Conservation (phyloP, 805 yeast species). For the Lipomyces sp. region DNA sequence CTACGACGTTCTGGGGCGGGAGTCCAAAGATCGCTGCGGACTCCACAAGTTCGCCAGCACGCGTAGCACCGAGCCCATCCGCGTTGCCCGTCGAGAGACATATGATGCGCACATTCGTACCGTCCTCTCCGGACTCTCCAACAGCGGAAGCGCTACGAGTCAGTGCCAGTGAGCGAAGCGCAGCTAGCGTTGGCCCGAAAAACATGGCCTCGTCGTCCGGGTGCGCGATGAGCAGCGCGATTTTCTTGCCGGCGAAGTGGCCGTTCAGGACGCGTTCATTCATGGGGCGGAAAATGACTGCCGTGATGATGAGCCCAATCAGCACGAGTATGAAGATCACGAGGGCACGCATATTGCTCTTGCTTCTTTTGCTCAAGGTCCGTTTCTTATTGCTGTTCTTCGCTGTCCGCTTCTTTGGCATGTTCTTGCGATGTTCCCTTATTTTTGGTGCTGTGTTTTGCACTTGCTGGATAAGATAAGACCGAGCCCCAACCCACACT, state of each 20-base stretch:
- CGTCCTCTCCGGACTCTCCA: conserved; percentile 1
- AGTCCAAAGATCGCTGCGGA: conserved; percentile 58
- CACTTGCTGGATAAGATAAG: too few relatives aligned
- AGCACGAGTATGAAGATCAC: neutral
- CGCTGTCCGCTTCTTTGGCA: too few relatives aligned
- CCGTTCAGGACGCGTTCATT: conserved; percentile 4
- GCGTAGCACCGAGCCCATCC: conserved; percentile 62
- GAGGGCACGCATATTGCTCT: too few relatives aligned
- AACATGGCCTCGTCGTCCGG: conserved; percentile 99
- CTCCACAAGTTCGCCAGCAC: conserved; percentile 57
- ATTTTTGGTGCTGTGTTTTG: too few relatives aligned
- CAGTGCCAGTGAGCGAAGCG: conserved; percentile 37
- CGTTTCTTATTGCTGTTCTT: too few relatives aligned
- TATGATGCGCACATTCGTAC: conserved; percentile 12
- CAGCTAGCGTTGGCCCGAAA: conserved; percentile 74
- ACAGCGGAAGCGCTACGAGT: conserved; percentile 1
- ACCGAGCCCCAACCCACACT: too few relatives aligned
- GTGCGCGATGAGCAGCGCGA: conserved; percentile 69
- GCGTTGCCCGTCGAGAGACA: conserved; percentile 70
- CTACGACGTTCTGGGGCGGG: conserved; percentile 39
- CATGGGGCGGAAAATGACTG: conserved; percentile 10
- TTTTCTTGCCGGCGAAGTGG: conserved; percentile 12
- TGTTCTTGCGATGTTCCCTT: too few relatives aligned
- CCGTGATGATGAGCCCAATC: neutral
- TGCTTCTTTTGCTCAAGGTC: too few relatives aligned